Percentiles rank a stretch among this genome's conserved stretches.
phyloP scores from a whole-genome alignment of 805 yeast genomes.

The Schizosaccharomyces osmophilus region DNA sequence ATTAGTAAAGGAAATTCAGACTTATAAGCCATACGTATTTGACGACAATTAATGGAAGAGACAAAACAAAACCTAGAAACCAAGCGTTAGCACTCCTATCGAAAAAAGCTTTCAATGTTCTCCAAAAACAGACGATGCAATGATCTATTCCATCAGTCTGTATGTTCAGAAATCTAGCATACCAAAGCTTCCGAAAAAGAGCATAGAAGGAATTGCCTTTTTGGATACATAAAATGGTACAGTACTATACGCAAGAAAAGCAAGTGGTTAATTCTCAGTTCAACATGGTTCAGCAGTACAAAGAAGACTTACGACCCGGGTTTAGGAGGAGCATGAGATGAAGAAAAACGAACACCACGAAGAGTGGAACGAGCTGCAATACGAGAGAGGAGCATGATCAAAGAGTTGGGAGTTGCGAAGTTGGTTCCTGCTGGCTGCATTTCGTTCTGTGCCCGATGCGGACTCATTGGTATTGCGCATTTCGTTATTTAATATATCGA shows the following conservation, averaged over 20 bases:
- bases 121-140: neutral
- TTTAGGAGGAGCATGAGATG: neutral
- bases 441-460: neutral
- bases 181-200: neutral
- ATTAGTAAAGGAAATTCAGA: neutral
- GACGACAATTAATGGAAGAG: neutral
- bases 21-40: neutral
- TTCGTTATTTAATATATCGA: neutral
- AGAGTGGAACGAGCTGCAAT: neutral
- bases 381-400: neutral
- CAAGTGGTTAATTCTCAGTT: neutral
- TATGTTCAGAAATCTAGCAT: neutral
- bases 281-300: neutral
- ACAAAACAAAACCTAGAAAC: neutral
- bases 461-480: neutral
- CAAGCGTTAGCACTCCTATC: neutral
- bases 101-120: neutral
- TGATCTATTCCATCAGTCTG: neutral
- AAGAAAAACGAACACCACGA: neutral
- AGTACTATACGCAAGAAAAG: neutral
- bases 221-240: neutral
- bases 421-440: neutral
- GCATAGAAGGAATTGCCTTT: neutral
- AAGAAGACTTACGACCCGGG: neutral
- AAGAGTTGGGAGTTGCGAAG: neutral